Conservation (phyloP, 1,284 basidiomycete genomes). For the Thecaphora thlaspeos region DNA sequence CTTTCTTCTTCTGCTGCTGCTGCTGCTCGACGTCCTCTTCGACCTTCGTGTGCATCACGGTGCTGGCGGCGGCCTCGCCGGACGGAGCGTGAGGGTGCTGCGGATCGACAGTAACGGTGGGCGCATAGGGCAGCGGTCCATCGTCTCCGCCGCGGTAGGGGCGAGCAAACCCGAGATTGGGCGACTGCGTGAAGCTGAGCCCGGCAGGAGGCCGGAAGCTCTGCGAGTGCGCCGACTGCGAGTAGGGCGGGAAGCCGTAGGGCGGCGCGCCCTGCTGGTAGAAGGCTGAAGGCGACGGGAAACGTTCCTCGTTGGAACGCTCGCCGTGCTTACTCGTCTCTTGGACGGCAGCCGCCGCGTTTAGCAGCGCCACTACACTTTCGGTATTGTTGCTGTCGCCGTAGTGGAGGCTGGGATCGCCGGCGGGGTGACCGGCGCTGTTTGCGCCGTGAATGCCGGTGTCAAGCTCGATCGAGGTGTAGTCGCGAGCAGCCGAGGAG, state of each 20-base stretch:
- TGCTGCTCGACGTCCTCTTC: neutral
- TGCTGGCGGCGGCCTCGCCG: neutral
- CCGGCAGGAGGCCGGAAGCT: slow-evolving; percentile 4
- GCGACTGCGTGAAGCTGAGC: slow-evolving; percentile 34
- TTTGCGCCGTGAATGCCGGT: slow-evolving; percentile 18
- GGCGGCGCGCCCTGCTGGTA: slow-evolving; percentile 41
- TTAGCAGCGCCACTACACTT: slow-evolving; percentile 30
- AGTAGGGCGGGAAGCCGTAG: slow-evolving; percentile 36
- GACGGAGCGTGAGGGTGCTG: too few species aligned
- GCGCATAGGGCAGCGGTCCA: slow-evolving; percentile 17
- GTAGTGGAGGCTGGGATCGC: slow-evolving; percentile 30
- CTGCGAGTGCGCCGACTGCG: slow-evolving; percentile 1
- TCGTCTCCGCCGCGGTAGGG: slow-evolving; percentile 30
- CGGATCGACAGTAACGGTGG: slow-evolving; percentile 12
- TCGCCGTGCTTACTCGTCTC: slow-evolving; percentile 27
- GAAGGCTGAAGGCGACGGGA: slow-evolving; percentile 43
- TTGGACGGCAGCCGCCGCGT: slow-evolving; percentile 35
- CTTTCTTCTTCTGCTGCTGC: neutral
- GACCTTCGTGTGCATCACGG: neutral
- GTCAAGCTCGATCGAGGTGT: slow-evolving; percentile 32
- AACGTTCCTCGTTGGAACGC: slow-evolving; percentile 39
- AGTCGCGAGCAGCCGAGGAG: slow-evolving; percentile 42
- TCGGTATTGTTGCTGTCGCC: slow-evolving; percentile 36
- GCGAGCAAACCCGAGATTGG: slow-evolving; percentile 31
- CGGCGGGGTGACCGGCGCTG: slow-evolving; percentile 10